phyloP scores from a whole-genome alignment of 2,329 filamentous ascomycete genomes.

The Fusarium haematococcum region DNA sequence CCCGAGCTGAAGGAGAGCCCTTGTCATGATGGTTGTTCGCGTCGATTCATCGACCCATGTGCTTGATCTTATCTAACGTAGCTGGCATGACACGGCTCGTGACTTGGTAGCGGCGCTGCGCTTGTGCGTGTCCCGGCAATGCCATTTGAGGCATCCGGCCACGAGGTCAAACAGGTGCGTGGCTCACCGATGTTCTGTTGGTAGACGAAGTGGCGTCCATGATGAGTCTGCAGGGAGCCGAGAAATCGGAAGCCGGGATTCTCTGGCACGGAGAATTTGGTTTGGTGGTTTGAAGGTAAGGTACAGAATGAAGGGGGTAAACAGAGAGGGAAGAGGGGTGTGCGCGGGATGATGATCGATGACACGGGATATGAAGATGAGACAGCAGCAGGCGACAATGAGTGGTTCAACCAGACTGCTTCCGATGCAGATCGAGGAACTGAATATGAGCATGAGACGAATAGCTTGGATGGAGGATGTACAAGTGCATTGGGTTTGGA shows the following conservation, averaged over 20 bases:
- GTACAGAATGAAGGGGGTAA: neutral
- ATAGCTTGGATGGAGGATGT: neutral
- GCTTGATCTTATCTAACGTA: neutral
- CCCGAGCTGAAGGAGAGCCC: conserved; percentile 19
- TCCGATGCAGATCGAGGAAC: neutral
- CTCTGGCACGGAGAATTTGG: conserved; percentile 6
- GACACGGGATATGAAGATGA: conserved; percentile 17
- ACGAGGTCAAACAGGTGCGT: neutral
- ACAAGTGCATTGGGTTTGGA: conserved; percentile 5
- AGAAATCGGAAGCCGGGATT: neutral
- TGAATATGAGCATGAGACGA: neutral
- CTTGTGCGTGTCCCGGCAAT: neutral
- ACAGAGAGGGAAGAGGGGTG: conserved; percentile 1
- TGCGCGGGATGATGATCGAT: conserved; percentile 20
- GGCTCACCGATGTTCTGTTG: conserved; percentile 8
- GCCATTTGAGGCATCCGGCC: neutral
- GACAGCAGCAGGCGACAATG: conserved; percentile 4
- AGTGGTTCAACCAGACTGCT: neutral
- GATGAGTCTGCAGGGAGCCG: conserved; percentile 8
- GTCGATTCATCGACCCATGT: conserved; percentile 1
- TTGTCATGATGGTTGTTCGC: conserved; percentile 3
- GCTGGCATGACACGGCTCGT: neutral
- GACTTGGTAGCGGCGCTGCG: conserved; percentile 4
- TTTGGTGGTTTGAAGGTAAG: neutral
- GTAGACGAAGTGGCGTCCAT: conserved; percentile 2